Evolutionary conservation across 495 filamentous ascomycete species (phyloP).

Genomic region (Xylaria sp.): DNA sequence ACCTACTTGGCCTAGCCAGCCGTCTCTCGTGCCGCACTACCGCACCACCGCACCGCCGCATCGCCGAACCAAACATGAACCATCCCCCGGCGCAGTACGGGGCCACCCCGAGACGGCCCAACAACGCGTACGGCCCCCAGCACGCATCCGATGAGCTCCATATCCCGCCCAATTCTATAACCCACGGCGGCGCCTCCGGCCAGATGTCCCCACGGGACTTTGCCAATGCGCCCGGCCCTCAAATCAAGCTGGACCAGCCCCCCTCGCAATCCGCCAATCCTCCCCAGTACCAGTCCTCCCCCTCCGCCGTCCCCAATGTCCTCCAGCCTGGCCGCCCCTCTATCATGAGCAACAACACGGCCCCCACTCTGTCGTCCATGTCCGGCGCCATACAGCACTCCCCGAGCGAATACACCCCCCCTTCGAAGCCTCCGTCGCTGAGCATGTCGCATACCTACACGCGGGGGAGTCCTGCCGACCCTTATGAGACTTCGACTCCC

Average conservation of each 20-base stretch:
- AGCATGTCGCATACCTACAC: slow-evolving; percentile 72
- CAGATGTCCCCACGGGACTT: slow-evolving; percentile 60
- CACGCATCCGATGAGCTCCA: slow-evolving; percentile 72
- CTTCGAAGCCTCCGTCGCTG: slow-evolving; percentile 69
- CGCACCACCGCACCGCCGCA: slow-evolving; percentile 21
- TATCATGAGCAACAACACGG: slow-evolving; percentile 69
- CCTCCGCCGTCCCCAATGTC: slow-evolving; percentile 68
- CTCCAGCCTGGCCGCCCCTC: slow-evolving; percentile 76
- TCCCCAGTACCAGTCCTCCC: slow-evolving; percentile 61
- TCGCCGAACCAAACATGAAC: slow-evolving; percentile 57
- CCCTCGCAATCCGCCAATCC: slow-evolving; percentile 51
- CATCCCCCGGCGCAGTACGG: slow-evolving; percentile 49
- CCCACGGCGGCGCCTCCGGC: slow-evolving; percentile 44
- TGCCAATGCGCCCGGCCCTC: slow-evolving; percentile 54
- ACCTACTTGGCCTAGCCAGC: slow-evolving; percentile 52
- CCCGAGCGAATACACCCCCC: slow-evolving; percentile 66
- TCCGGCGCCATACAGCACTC: slow-evolving; percentile 57
- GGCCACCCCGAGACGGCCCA: slow-evolving; percentile 50
- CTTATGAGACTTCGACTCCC: slow-evolving; percentile 63
- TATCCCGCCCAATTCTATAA: slow-evolving; percentile 65
- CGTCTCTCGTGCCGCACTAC: slow-evolving; percentile 12
- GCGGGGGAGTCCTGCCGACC: slow-evolving; percentile 78
- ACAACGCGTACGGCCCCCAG: slow-evolving; percentile 49
- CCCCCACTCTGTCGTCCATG: slow-evolving; percentile 73
- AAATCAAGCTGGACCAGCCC: slow-evolving; percentile 70